Conservation (phyloP, 495 filamentous ascomycete genomes). For the Staphylotrichum tortipilum region DNA sequence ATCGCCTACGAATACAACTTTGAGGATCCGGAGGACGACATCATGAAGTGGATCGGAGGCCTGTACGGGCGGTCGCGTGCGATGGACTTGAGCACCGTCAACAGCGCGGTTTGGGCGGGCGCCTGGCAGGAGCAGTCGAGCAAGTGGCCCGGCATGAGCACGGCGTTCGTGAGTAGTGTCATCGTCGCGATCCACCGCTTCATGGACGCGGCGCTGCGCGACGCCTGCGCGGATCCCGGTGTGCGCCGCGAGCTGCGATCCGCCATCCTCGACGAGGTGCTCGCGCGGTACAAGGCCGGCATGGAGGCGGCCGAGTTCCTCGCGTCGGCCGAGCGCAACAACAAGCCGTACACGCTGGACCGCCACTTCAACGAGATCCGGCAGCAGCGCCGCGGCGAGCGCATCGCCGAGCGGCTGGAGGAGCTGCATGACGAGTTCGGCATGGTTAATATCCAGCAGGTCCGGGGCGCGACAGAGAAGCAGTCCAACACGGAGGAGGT, state of each 20-base stretch:
- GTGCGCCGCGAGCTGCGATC: constrained; percentile 31
- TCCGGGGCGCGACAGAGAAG: constrained; percentile 16
- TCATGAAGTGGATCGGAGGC: constrained; percentile 15
- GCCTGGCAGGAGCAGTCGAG: constrained; percentile 47
- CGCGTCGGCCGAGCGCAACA: constrained; percentile 39
- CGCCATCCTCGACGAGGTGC: constrained; percentile 32
- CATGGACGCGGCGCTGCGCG: constrained; percentile 29
- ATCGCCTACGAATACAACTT: background rate
- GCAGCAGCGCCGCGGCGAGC: constrained; percentile 28
- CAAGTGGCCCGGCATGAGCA: constrained; percentile 44
- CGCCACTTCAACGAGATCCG: constrained; percentile 46
- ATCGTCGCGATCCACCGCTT: constrained; percentile 44
- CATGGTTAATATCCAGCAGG: constrained; percentile 7
- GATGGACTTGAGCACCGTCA: constrained; percentile 23
- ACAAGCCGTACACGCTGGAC: constrained; percentile 42
- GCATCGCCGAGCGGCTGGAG: constrained; percentile 18
- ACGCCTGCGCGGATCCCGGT: constrained; percentile 22
- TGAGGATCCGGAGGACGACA: background rate
- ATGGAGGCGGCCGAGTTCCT: constrained; percentile 38
- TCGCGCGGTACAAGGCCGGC: constrained; percentile 33
- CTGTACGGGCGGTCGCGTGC: constrained; percentile 19
- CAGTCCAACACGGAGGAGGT: constrained; percentile 42
- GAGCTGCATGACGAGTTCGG: background rate
- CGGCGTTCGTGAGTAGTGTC: constrained; percentile 38
- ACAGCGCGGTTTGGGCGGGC: constrained; percentile 29